Percentiles rank a stretch among this genome's conserved stretches.
These are phyloP conservation scores for Lichtheimia ornata DNA, from an alignment of 371 early-diverging fungal species.

Conservation along the genomic window DNA sequence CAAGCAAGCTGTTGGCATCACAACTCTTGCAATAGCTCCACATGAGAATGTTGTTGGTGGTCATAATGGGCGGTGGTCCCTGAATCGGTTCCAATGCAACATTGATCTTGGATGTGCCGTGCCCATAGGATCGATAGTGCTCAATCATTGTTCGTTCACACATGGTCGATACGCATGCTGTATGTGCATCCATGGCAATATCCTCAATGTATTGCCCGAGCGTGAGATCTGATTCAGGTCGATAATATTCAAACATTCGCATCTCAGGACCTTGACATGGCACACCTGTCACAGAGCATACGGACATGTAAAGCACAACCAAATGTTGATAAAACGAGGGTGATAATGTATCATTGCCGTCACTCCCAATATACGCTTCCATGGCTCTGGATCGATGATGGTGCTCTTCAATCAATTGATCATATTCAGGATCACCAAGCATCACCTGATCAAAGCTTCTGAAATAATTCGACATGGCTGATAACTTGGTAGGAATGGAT, in stretches of 20 bases:
- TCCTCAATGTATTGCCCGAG: constrained; percentile 90
- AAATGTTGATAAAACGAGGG: constrained; percentile 80
- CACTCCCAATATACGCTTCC: constrained; percentile 57
- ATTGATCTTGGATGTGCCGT: constrained; percentile 77
- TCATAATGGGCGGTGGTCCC: constrained; percentile 71
- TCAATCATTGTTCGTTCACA: constrained; percentile 77
- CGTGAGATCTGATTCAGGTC: constrained; percentile 76
- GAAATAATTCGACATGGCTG: constrained; percentile 26
- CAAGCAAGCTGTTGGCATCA: constrained; percentile 65
- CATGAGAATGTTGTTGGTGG: constrained; percentile 80
- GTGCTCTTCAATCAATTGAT: constrained; percentile 49
- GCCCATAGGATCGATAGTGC: constrained; percentile 89
- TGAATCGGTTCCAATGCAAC: constrained; percentile 75
- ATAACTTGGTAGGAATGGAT: constrained; percentile 33
- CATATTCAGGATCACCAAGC: constrained; percentile 37
- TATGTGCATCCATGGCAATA: constrained; percentile 69
- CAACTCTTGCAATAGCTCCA: constrained; percentile 90
- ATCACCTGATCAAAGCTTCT: constrained; percentile 8
- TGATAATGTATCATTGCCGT: constrained; percentile 58
- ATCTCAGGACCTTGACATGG: constrained; percentile 83
- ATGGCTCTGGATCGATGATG: constrained; percentile 47
- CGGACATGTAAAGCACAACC: constrained; percentile 72
- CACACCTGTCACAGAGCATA: constrained; percentile 64
- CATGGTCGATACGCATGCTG: constrained; percentile 66
- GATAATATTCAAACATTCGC: constrained; percentile 84